Evolutionary conservation across 352 stramenopile genomes (phyloP).

Genomic region (Phytopythium kandeliae): DNA sequence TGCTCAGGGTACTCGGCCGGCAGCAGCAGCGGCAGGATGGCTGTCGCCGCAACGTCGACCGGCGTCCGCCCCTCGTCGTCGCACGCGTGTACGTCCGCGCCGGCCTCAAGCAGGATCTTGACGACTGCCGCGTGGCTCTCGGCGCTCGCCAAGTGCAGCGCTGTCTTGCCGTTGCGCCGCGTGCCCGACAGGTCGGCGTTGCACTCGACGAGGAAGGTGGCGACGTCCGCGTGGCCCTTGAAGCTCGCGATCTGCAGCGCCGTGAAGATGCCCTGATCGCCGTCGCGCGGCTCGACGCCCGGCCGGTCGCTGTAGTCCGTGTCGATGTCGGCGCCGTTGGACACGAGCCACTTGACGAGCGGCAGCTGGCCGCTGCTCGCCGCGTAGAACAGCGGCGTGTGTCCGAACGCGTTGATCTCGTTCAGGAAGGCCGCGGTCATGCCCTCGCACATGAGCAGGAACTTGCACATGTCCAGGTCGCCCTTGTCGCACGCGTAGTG

Average conservation of each 20-base stretch:
- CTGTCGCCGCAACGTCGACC: conserved; percentile 47
- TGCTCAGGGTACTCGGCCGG: conserved; percentile 29
- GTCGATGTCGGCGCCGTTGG: conserved; percentile 79
- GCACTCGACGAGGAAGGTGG: conserved; percentile 79
- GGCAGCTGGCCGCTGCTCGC: conserved; percentile 60
- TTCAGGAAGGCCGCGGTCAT: conserved; percentile 59
- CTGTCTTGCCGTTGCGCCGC: conserved; percentile 61
- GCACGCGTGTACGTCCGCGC: conserved; percentile 56
- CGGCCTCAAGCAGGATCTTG: conserved; percentile 62
- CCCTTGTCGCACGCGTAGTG: conserved; percentile 82
- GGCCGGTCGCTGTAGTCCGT: conserved; percentile 66
- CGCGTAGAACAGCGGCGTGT: conserved; percentile 78
- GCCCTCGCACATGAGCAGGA: conserved; percentile 65
- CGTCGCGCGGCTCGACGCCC: conserved; percentile 41
- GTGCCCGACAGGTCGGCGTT: conserved; percentile 70
- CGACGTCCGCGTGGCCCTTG: conserved; percentile 56
- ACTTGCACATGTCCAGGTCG: conserved; percentile 80
- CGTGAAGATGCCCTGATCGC: conserved; percentile 67
- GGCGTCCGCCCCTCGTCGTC: conserved; percentile 56
- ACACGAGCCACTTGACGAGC: conserved; percentile 84
- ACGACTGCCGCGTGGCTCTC: conserved; percentile 59
- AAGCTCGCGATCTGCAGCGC: conserved; percentile 76
- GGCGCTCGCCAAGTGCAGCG: conserved; percentile 61
- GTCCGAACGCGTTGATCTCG: conserved; percentile 66
- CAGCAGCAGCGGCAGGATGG: conserved; percentile 41